Evolutionary conservation across 2,329 filamentous ascomycete genomes (phyloP).

Genomic region (Pseudofabraea citricarpa): DNA sequence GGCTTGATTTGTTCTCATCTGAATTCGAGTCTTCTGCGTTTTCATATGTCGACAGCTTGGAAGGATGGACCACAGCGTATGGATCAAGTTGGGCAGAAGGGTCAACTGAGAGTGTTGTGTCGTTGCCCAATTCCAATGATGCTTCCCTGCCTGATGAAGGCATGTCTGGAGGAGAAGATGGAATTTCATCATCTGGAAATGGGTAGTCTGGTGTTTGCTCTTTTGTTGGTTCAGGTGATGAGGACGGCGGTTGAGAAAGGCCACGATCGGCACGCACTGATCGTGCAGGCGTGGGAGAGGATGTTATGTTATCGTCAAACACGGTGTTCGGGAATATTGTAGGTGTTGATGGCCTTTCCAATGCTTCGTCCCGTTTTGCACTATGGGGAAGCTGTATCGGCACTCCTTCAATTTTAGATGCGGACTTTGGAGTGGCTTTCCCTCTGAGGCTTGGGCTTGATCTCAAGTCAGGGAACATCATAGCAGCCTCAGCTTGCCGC

Average conservation of each 20-base stretch:
- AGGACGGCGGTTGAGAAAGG: conserved; percentile 51
- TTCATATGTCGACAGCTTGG: conserved; percentile 13
- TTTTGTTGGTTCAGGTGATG: conserved; percentile 49
- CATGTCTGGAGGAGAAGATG: conserved; percentile 18
- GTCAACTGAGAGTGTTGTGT: conserved; percentile 5
- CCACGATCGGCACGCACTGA: conserved; percentile 46
- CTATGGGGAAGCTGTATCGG: not conserved
- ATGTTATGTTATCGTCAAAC: conserved; percentile 37
- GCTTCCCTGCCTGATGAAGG: not conserved
- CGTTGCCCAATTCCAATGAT: conserved; percentile 1
- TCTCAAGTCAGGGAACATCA: conserved; percentile 63
- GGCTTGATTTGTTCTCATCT: not conserved
- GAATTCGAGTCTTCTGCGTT: conserved; percentile 4
- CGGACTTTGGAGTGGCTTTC: conserved; percentile 18
- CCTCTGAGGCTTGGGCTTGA: conserved; percentile 48
- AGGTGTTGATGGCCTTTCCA: conserved; percentile 20
- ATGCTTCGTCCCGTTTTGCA: not conserved
- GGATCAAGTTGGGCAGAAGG: conserved; percentile 18
- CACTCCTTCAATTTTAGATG: conserved; percentile 41
- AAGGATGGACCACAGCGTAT: conserved; percentile 8
- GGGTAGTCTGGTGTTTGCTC: conserved; percentile 40
- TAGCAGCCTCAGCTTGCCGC: conserved; percentile 60
- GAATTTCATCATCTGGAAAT: conserved; percentile 34
- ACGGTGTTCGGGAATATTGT: conserved; percentile 16
- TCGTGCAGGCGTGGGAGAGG: conserved; percentile 49